Evolutionary conservation across 2,329 filamentous ascomycete species (phyloP).

Genomic region (Sarocladium oryzae): DNA sequence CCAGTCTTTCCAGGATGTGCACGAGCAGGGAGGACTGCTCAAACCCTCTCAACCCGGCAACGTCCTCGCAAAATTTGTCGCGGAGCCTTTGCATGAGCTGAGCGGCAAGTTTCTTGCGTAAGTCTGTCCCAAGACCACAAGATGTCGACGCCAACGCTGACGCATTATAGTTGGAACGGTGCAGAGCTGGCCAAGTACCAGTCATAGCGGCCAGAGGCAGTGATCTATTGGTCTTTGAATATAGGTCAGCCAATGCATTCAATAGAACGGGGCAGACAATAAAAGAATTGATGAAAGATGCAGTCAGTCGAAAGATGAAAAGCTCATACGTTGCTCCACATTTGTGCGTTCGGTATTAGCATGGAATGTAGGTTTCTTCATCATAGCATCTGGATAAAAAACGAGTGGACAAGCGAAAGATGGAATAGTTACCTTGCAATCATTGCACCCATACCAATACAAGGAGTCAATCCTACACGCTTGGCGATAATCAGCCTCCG

Average conservation of each 20-base stretch:
- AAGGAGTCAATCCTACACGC: too few species aligned
- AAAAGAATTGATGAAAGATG: slow-evolving; percentile 26
- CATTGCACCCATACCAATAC: too few species aligned
- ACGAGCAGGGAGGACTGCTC: slow-evolving; percentile 65
- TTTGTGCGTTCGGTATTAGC: slow-evolving; percentile 63
- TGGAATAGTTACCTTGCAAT: too few species aligned
- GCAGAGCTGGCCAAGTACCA: slow-evolving; percentile 48
- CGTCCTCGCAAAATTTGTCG: slow-evolving; percentile 75
- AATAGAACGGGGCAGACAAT: slow-evolving; percentile 16
- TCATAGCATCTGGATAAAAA: slow-evolving; percentile 39
- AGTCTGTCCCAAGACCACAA: slow-evolving; percentile 19
- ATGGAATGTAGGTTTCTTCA: slow-evolving; percentile 66
- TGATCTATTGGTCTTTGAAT: slow-evolving; percentile 4
- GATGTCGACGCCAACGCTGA: slow-evolving; percentile 15
- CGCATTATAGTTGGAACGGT: slow-evolving; percentile 28
- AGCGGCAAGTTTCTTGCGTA: slow-evolving; percentile 72
- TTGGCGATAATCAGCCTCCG: background rate
- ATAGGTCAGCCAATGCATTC: slow-evolving; percentile 18
- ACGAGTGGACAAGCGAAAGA: too few species aligned
- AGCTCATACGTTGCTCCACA: slow-evolving; percentile 66
- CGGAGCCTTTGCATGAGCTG: slow-evolving; percentile 57
- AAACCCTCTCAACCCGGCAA: slow-evolving; percentile 77
- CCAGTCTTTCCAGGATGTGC: slow-evolving; percentile 60
- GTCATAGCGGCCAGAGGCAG: slow-evolving; percentile 20
- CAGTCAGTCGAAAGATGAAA: slow-evolving; percentile 80